Percentiles rank a stretch among this genome's conserved stretches.
Conservation (phyloP, 176 grass and related monocot genomes). For the Carex parvula region DNA sequence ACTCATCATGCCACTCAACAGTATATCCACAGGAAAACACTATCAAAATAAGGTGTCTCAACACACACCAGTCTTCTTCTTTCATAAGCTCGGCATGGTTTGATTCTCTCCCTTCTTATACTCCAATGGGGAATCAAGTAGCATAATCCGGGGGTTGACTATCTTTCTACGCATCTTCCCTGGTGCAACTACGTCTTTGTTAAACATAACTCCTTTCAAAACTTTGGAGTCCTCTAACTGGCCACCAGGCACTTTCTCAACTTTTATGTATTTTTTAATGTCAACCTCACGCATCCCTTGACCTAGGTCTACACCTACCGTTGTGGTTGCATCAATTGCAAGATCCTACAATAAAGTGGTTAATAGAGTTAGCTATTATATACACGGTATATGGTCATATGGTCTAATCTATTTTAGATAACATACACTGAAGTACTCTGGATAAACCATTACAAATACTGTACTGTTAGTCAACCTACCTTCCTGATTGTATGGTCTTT, state of each 20-base stretch:
- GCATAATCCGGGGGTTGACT: conserved; percentile 92
- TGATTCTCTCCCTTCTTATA: conserved; percentile 99
- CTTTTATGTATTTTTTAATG: conserved; percentile 99
- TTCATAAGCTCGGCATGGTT: conserved; percentile 93
- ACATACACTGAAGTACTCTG: background rate
- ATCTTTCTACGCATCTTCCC: conserved; percentile 98
- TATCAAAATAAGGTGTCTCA: conserved; percentile 4
- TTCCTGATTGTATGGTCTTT: background rate
- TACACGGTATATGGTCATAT: background rate
- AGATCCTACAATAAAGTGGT: conserved; percentile 57
- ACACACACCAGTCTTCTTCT: conserved; percentile 93
- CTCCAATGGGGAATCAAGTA: conserved; percentile 88
- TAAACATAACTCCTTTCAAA: conserved; percentile 96
- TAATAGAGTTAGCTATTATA: conserved; percentile 2
- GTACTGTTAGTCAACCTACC: background rate
- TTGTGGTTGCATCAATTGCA: conserved; percentile 93
- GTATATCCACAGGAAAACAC: background rate
- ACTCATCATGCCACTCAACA: background rate
- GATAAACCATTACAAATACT: background rate
- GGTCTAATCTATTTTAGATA: background rate
- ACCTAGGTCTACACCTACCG: conserved; percentile 84
- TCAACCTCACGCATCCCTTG: conserved; percentile 94
- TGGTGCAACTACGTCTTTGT: conserved; percentile 97
- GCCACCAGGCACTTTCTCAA: conserved; percentile 95
- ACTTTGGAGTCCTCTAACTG: conserved; percentile 91